A percentile compares a stretch with the other conserved stretches of the same genome.
Conservation (phyloP, 176 grass and related monocot genomes). For the Olyra latifolia region DNA sequence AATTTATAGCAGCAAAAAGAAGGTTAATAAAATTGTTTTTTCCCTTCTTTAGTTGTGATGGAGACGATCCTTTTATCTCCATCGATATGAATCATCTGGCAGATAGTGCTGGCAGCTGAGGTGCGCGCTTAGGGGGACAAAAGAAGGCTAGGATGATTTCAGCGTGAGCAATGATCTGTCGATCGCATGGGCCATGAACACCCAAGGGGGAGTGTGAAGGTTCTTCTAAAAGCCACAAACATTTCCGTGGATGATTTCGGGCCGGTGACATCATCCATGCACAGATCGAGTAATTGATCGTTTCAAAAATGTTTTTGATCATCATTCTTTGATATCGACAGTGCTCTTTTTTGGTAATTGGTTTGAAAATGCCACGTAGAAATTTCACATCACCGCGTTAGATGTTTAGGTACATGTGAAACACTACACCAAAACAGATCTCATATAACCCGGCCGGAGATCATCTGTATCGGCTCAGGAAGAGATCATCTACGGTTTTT, state of each 20-base stretch:
- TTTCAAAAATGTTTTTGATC: neutral
- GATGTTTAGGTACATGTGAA: too few species aligned
- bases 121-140: slow-evolving; percentile 22
- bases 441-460: too few species aligned
- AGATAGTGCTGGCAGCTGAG: slow-evolving; percentile 15
- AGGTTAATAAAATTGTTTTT: neutral
- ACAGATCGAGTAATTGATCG: neutral
- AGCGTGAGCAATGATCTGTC: slow-evolving; percentile 16
- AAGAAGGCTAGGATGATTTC: slow-evolving; percentile 5
- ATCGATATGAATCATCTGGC: neutral
- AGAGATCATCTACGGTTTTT: too few species aligned
- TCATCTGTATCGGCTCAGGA: too few species aligned
- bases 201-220: neutral
- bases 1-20: neutral
- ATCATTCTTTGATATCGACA: neutral
- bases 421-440: too few species aligned
- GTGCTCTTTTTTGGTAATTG: neutral
- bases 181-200: neutral
- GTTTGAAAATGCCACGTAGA: neutral
- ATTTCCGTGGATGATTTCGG: neutral
- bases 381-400: neutral
- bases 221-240: slow-evolving; percentile 12
- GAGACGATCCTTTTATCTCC: slow-evolving; percentile 38
- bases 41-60: slow-evolving; percentile 8
- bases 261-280: slow-evolving; percentile 7